phyloP scores from a whole-genome alignment of 139 green algal genomes.

The Chlamydomonas incerta region DNA sequence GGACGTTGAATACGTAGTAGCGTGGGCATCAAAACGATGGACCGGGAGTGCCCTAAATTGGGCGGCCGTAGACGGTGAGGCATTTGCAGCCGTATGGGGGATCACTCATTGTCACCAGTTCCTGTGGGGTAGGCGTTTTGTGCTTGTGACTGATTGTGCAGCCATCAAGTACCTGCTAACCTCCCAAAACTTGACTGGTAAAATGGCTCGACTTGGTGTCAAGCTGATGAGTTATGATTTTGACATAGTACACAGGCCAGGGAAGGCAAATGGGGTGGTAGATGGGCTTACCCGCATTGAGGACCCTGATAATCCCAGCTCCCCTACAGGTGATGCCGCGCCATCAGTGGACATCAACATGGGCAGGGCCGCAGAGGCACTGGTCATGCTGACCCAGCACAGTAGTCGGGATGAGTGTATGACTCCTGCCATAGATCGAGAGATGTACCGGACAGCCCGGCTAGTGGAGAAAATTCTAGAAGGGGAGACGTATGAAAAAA shows the following conservation, averaged over 20 bases:
- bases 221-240: slow-evolving; percentile 9
- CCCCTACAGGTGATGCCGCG: background rate
- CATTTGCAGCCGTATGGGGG: slow-evolving; percentile 38
- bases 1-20: slow-evolving; percentile 15
- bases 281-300: background rate
- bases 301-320: background rate
- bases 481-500: no score
- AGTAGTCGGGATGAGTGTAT: no score
- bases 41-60: slow-evolving; percentile 10
- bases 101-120: slow-evolving; percentile 33
- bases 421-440: no score
- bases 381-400: background rate
- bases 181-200: background rate
- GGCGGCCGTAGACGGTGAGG: slow-evolving; percentile 19
- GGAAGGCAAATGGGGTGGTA: background rate
- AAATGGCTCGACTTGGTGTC: slow-evolving; percentile 25
- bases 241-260: slow-evolving; percentile 9
- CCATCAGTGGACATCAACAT: background rate
- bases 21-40: slow-evolving; percentile 14
- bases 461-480: no score
- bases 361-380: no score
- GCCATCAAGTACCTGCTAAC: slow-evolving; percentile 32
- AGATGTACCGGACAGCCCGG: no score
- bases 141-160: slow-evolving; percentile 24
- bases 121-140: slow-evolving; percentile 19